These are phyloP conservation scores for Davidsoniella virescens DNA, from an alignment of 2,329 filamentous ascomycete species.

Conservation along the genomic window DNA sequence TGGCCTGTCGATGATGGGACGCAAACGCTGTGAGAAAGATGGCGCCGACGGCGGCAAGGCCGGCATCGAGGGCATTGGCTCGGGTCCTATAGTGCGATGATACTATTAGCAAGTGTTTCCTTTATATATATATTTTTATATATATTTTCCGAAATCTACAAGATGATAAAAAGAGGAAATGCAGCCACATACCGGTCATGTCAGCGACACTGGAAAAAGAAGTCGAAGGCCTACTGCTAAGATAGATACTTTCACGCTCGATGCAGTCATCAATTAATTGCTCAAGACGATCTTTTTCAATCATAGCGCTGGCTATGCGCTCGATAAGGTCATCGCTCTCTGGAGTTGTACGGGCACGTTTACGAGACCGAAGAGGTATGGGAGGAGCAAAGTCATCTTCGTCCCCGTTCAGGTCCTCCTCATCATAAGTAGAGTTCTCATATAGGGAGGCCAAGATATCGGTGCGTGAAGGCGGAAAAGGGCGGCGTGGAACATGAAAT, in stretches of 20 bases:
- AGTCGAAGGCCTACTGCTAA: slow-evolving; percentile 36
- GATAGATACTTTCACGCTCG: slow-evolving; percentile 43
- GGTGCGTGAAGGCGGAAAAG: slow-evolving; percentile 21
- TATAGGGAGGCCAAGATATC: slow-evolving; percentile 15
- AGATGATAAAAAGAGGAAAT: not conserved
- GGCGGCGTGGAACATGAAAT: slow-evolving; percentile 37
- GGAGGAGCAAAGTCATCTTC: slow-evolving; percentile 14
- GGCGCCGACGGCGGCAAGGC: slow-evolving; percentile 39
- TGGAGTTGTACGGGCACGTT: slow-evolving; percentile 29
- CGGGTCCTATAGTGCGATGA: slow-evolving; percentile 23
- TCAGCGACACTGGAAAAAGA: slow-evolving; percentile 24
- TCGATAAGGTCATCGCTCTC: slow-evolving; percentile 36
- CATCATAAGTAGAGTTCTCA: not conserved
- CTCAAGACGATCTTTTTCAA: slow-evolving; percentile 42
- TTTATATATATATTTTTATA: too few relatives aligned
- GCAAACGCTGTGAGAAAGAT: slow-evolving; percentile 40
- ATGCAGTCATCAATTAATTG: slow-evolving; percentile 43
- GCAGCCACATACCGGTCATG: slow-evolving; percentile 17
- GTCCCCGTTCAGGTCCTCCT: not conserved
- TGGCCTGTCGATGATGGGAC: slow-evolving; percentile 24
- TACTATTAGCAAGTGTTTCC: not conserved
- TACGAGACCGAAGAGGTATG: slow-evolving; percentile 30
- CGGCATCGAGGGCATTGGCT: slow-evolving; percentile 39
- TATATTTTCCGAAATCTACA: not conserved
- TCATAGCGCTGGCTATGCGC: slow-evolving; percentile 38